Conservation (phyloP, 2,329 filamentous ascomycete species). For the Aspergillus sp. region DNA sequence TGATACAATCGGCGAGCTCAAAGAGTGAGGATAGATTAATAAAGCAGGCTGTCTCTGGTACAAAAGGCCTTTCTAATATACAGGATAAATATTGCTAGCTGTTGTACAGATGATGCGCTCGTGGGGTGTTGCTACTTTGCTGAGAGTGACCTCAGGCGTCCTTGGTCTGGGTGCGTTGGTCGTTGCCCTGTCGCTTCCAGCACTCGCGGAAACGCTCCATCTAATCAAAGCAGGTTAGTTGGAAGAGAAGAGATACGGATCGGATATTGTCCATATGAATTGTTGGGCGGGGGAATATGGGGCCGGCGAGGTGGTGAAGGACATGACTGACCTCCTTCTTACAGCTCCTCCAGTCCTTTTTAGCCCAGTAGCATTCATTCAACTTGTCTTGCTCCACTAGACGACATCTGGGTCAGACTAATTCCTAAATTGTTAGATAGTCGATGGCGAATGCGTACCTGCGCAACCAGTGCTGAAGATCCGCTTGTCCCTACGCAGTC, state of each 20-base stretch:
- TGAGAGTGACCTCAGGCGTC: slow-evolving; percentile 51
- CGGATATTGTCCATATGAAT: neutral
- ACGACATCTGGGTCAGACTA: neutral
- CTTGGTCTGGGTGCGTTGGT: slow-evolving; percentile 75
- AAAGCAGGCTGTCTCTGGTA: neutral
- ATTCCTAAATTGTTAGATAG: neutral
- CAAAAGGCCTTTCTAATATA: slow-evolving; percentile 2
- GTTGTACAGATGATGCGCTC: slow-evolving; percentile 9
- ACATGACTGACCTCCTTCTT: slow-evolving; percentile 72
- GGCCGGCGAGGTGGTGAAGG: neutral
- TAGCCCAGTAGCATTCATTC: slow-evolving; percentile 94
- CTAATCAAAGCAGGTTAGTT: slow-evolving; percentile 46
- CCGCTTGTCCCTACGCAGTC: slow-evolving; percentile 79
- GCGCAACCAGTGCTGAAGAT: slow-evolving; percentile 96
- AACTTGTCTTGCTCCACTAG: slow-evolving; percentile 83
- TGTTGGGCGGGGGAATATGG: neutral
- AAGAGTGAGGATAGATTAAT: neutral
- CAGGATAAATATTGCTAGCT: slow-evolving; percentile 6
- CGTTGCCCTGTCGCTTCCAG: slow-evolving; percentile 88
- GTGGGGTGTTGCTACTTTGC: neutral
- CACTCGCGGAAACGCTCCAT: slow-evolving; percentile 88
- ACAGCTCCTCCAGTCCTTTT: slow-evolving; percentile 92
- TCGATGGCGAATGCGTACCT: slow-evolving; percentile 53
- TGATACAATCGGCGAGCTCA: slow-evolving; percentile 13
- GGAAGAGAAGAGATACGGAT: neutral